These are phyloP conservation scores for Tetrapisispora arboricola DNA, from an alignment of 805 yeast species.

Conservation along the genomic window DNA sequence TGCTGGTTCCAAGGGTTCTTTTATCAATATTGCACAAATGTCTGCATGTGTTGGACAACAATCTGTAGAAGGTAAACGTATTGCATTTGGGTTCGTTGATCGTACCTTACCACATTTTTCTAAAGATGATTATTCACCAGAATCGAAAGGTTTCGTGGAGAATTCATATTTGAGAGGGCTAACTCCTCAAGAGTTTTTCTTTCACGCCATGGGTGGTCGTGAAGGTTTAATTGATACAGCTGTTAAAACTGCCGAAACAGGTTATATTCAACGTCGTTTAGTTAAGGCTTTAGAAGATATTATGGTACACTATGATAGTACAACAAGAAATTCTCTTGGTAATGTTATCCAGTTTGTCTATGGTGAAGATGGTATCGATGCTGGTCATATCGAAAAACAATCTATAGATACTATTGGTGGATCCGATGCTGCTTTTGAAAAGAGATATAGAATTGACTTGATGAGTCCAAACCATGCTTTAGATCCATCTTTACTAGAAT, in stretches of 20 bases:
- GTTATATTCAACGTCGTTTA: constrained; percentile 95
- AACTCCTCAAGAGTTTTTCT: constrained; percentile 97
- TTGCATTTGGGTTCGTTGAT: constrained; percentile 93
- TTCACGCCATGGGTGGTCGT: constrained; percentile 99
- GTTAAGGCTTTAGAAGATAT: constrained; percentile 95
- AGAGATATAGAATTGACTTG: constrained; percentile 76
- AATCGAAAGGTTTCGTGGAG: constrained; percentile 95
- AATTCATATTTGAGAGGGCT: constrained; percentile 94
- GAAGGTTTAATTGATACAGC: constrained; percentile 99
- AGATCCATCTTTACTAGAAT: constrained; percentile 67
- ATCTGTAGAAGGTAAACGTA: constrained; percentile 98
- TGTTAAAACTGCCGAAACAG: constrained; percentile 97
- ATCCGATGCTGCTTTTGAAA: constrained; percentile 71
- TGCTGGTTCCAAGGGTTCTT: constrained; percentile 98
- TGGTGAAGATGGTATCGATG: constrained; percentile 99
- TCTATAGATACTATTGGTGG: constrained; percentile 93
- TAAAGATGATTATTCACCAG: constrained; percentile 97
- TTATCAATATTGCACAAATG: constrained; percentile 97
- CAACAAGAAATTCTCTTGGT: constrained; percentile 95
- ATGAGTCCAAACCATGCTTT: constrained; percentile 57
- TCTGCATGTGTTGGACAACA: constrained; percentile 99
- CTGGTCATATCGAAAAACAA: constrained; percentile 95
- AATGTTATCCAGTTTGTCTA: constrained; percentile 91
- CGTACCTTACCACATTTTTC: constrained; percentile 97
- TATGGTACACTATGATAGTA: constrained; percentile 97